These are phyloP conservation scores for Albophoma yamanashiensis DNA, from an alignment of 2,329 filamentous ascomycete species.

Conservation along the genomic window DNA sequence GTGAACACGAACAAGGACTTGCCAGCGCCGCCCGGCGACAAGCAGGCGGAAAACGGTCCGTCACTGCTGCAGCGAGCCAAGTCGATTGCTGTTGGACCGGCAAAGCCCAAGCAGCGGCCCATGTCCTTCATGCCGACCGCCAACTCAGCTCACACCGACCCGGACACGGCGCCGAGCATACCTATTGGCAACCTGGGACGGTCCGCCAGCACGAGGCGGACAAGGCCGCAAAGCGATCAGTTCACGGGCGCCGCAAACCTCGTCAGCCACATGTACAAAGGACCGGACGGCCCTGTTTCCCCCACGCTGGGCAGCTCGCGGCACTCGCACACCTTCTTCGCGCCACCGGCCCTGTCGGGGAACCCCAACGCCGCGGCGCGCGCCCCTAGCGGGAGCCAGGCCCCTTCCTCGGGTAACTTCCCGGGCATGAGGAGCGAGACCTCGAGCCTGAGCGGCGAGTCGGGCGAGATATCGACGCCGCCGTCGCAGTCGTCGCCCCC, in stretches of 20 bases:
- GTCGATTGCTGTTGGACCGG: constrained; percentile 41
- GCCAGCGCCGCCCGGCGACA: constrained; percentile 49
- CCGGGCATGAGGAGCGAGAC: constrained; percentile 59
- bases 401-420: constrained; percentile 49
- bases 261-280: constrained; percentile 84
- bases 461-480: constrained; percentile 37
- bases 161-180: constrained; percentile 65
- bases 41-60: constrained; percentile 24
- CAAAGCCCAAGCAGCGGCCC: constrained; percentile 40
- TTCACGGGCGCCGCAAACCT: constrained; percentile 56
- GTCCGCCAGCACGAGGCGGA: constrained; percentile 41
- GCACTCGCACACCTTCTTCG: constrained; percentile 55
- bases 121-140: constrained; percentile 43
- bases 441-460: constrained; percentile 57
- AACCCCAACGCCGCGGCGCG: constrained; percentile 41
- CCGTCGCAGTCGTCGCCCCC: constrained; percentile 47
- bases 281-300: constrained; percentile 53
- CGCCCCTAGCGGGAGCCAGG: constrained; percentile 37
- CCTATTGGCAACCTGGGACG: constrained; percentile 52
- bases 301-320: constrained; percentile 47
- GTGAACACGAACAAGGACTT: constrained; percentile 71
- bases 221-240: constrained; percentile 54
- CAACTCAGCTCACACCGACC: constrained; percentile 45
- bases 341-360: constrained; percentile 33
- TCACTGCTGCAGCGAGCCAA: constrained; percentile 52